Conservation (phyloP, 164 flowering plant species). For the Stephania cephalantha region DNA sequence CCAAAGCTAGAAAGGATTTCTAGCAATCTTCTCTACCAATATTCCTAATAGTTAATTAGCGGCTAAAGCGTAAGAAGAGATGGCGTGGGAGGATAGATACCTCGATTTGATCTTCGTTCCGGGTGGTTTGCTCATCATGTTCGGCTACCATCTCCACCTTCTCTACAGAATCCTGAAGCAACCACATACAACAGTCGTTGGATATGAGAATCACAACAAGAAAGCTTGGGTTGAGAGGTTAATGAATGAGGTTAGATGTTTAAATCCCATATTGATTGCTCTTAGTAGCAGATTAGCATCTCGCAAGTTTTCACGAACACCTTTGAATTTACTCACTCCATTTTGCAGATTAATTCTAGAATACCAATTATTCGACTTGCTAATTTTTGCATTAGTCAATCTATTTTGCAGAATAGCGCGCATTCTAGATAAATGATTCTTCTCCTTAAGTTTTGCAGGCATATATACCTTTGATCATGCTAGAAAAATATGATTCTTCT, state of each 20-base stretch:
- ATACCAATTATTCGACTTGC: too few relatives aligned
- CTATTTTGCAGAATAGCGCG: too few relatives aligned
- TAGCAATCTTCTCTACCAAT: neutral
- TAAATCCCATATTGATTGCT: neutral
- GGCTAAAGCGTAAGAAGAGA: constrained; percentile 6
- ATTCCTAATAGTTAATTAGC: too few relatives aligned
- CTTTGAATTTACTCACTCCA: too few relatives aligned
- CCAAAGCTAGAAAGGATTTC: neutral
- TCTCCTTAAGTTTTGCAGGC: too few relatives aligned
- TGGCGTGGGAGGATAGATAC: constrained; percentile 37
- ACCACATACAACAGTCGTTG: constrained; percentile 47
- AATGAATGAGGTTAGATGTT: constrained; percentile 36
- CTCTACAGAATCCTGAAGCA: constrained; percentile 38
- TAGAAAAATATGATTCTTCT: neutral
- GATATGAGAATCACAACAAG: constrained; percentile 60
- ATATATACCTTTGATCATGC: neutral
- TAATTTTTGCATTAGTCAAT: too few relatives aligned
- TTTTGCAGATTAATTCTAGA: too few relatives aligned
- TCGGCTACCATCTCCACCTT: constrained; percentile 50
- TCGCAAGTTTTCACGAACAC: too few relatives aligned
- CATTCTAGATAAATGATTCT: too few relatives aligned
- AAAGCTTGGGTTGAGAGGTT: constrained; percentile 57
- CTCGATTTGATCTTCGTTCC: constrained; percentile 60
- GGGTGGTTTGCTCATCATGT: constrained; percentile 49
- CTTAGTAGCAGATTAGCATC: too few relatives aligned